phyloP scores from a whole-genome alignment of 345 rosid genomes.

The Gynandropsis gynandra region DNA sequence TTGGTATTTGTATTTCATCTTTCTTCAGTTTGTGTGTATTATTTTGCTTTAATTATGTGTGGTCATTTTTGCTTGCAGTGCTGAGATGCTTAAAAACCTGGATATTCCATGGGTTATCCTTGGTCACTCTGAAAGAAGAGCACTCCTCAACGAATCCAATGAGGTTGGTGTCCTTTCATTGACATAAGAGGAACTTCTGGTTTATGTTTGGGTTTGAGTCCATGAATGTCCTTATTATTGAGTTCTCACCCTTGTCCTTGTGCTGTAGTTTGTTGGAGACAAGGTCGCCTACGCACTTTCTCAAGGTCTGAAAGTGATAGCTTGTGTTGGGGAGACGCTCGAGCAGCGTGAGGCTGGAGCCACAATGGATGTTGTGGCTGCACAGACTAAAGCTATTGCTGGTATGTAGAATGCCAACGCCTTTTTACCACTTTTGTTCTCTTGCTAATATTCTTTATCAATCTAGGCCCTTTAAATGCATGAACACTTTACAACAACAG shows the following conservation, averaged over 20 bases:
- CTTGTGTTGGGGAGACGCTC: slow-evolving; percentile 91
- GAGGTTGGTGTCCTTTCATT: slow-evolving; percentile 40
- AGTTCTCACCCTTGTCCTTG: slow-evolving; percentile 4
- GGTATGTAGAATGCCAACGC: slow-evolving; percentile 30
- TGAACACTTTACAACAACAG: too few relatives aligned
- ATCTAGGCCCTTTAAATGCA: too few relatives aligned
- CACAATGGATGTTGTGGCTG: slow-evolving; percentile 80
- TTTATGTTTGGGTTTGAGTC: slow-evolving; percentile 4
- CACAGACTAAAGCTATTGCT: slow-evolving; percentile 89
- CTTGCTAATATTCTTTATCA: too few relatives aligned
- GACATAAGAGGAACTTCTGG: not conserved
- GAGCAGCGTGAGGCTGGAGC: slow-evolving; percentile 85
- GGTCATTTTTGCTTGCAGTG: slow-evolving; percentile 35
- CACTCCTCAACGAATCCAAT: slow-evolving; percentile 52
- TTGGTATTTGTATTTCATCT: not conserved
- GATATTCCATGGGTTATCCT: slow-evolving; percentile 86
- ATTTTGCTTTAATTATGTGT: slow-evolving; percentile 9
- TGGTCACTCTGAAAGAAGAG: slow-evolving; percentile 92
- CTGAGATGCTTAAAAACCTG: slow-evolving; percentile 86
- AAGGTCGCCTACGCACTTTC: slow-evolving; percentile 92
- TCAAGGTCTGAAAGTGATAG: slow-evolving; percentile 86
- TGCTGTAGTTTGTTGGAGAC: slow-evolving; percentile 70
- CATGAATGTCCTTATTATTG: not conserved
- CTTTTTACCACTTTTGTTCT: not conserved
- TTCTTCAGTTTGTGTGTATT: not conserved